phyloP scores from a whole-genome alignment of 208 protist species.

The Tritrichomonas musculus region DNA sequence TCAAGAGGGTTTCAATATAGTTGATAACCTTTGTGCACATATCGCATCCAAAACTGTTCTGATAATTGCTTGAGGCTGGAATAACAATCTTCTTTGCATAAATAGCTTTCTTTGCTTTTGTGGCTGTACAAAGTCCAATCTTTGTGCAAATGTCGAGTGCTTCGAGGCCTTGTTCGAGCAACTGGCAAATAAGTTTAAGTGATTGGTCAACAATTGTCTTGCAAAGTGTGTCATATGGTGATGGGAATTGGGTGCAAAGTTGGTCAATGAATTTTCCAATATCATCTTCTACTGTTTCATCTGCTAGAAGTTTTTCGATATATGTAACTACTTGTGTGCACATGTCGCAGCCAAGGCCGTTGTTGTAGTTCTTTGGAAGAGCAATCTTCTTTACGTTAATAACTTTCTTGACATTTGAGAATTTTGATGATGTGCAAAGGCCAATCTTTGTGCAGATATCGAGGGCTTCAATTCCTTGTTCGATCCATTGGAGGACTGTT shows the following conservation, averaged over 20 bases:
- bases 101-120: background rate
- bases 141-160: background rate
- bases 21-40: background rate
- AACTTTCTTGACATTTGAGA: no score
- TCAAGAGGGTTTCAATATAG: background rate
- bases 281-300: background rate
- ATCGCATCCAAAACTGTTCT: background rate
- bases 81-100: background rate
- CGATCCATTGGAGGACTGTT: background rate
- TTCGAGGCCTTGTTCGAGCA: background rate
- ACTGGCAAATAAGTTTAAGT: background rate
- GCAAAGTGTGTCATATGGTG: background rate
- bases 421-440: background rate
- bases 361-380: background rate
- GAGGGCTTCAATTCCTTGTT: background rate
- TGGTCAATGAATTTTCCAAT: background rate
- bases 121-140: background rate
- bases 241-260: background rate
- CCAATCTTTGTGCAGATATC: background rate
- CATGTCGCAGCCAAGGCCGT: background rate
- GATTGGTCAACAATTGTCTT: background rate
- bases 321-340: background rate
- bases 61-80: background rate
- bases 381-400: no score
- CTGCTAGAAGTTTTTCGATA: background rate